These are phyloP conservation scores for Aspergillus pseudonomiae DNA, from an alignment of 2,329 filamentous ascomycete species.

Conservation along the genomic window DNA sequence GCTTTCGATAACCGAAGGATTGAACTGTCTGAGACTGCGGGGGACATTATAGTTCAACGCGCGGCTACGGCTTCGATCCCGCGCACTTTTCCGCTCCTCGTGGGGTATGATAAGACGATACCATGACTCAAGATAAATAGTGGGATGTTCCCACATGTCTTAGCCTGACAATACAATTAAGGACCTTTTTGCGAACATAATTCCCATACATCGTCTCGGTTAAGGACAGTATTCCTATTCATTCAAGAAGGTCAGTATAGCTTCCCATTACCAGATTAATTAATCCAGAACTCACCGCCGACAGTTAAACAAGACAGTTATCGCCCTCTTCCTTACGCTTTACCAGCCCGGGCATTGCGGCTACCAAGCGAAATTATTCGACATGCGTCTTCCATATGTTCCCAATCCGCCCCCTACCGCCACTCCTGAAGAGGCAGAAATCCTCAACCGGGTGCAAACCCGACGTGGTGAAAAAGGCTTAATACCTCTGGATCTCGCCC, in stretches of 20 bases:
- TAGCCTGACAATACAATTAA: not conserved
- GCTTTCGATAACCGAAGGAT: not conserved
- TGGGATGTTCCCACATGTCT: not conserved
- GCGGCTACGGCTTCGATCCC: slow-evolving; percentile 13
- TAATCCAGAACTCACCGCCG: not conserved
- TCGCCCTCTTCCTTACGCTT: not conserved
- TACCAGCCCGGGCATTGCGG: not conserved
- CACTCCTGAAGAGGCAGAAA: slow-evolving; percentile 51
- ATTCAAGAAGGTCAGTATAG: not conserved
- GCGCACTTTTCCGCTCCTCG: slow-evolving; percentile 23
- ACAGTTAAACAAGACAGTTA: not conserved
- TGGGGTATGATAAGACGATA: slow-evolving; percentile 21
- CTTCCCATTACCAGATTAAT: not conserved
- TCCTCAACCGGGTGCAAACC: slow-evolving; percentile 55
- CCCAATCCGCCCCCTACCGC: slow-evolving; percentile 53
- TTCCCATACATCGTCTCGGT: not conserved
- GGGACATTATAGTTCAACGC: not conserved
- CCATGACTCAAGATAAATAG: slow-evolving; percentile 19
- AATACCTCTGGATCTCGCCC: slow-evolving; percentile 56
- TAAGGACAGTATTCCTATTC: not conserved
- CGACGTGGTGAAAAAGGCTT: slow-evolving; percentile 54
- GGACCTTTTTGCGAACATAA: not conserved
- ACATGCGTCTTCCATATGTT: slow-evolving; percentile 60
- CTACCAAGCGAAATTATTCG: slow-evolving; percentile 16
- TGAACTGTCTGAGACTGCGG: too few species aligned